Conservation (phyloP, 305 asterid genomes). For the Fraxinus baroniana region DNA sequence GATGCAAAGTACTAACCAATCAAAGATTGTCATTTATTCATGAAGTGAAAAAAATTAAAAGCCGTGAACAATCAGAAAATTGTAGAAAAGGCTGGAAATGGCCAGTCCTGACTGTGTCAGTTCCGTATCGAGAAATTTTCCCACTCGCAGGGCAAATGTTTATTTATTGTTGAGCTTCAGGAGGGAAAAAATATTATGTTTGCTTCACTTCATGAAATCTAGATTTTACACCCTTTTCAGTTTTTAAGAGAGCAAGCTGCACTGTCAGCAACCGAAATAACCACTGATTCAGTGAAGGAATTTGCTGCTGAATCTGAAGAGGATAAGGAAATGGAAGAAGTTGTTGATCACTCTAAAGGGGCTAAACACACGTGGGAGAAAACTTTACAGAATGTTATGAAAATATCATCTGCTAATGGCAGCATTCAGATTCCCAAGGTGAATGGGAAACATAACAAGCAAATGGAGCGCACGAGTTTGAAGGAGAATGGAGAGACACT, state of each 20-base stretch:
- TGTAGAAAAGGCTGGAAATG: neutral
- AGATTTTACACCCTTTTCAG: constrained; percentile 39
- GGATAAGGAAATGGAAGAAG: constrained; percentile 54
- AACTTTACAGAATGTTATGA: constrained; percentile 56
- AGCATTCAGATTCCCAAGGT: constrained; percentile 50
- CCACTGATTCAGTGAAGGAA: constrained; percentile 70
- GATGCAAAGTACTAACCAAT: neutral
- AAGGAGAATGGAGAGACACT: constrained; percentile 62
- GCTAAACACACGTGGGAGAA: constrained; percentile 62
- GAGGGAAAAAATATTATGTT: neutral
- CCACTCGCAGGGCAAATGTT: neutral
- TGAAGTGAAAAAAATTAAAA: neutral
- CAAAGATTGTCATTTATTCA: neutral
- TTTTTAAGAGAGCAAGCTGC: constrained; percentile 92
- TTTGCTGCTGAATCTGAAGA: constrained; percentile 64
- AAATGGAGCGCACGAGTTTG: constrained; percentile 63
- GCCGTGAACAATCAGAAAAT: neutral
- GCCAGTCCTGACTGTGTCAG: neutral
- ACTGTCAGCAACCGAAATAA: constrained; percentile 72
- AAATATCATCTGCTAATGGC: constrained; percentile 49
- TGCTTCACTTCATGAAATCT: constrained; percentile 18
- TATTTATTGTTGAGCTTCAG: neutral
- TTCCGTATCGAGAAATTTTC: neutral
- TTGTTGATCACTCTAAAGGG: constrained; percentile 45
- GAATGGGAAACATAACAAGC: constrained; percentile 77